phyloP scores from a whole-genome alignment of 169 alveolate species.

The Babesia ovis region DNA sequence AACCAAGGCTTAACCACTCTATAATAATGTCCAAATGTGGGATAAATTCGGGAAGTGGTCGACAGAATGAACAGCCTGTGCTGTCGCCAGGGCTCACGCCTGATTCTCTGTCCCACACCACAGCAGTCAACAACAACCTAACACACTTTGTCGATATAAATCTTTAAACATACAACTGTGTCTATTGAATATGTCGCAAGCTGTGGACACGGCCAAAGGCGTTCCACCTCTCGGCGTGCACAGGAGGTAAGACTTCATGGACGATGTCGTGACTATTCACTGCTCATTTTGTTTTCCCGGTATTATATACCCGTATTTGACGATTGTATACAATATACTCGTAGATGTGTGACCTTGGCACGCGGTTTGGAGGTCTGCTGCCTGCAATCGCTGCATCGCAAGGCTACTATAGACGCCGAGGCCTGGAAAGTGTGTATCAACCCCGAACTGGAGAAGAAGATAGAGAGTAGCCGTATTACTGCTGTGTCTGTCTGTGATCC shows the following conservation, averaged over 20 bases:
- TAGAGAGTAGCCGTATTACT: slow-evolving; percentile 8
- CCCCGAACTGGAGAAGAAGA: slow-evolving; percentile 3
- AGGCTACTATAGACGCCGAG: slow-evolving; percentile 6
- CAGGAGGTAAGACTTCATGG: slow-evolving; percentile 15
- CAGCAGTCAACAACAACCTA: slow-evolving; percentile 1
- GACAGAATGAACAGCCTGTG: neutral
- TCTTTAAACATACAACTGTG: neutral
- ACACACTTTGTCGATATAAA: slow-evolving; percentile 7
- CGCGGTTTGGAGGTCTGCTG: slow-evolving; percentile 33
- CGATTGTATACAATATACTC: neutral
- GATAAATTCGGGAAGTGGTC: too few relatives aligned
- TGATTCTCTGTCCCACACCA: slow-evolving; percentile 1
- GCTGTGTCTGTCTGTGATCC: slow-evolving; percentile 12
- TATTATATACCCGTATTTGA: neutral
- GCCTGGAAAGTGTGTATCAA: slow-evolving; percentile 44
- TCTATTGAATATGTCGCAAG: neutral
- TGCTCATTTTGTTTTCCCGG: slow-evolving; percentile 2
- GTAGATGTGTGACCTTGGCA: slow-evolving; percentile 35
- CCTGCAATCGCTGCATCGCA: slow-evolving; percentile 7
- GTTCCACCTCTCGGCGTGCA: slow-evolving; percentile 25
- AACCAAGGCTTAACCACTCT: neutral
- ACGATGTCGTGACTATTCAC: neutral
- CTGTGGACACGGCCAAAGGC: neutral
- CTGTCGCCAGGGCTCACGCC: neutral
- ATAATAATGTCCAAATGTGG: too few relatives aligned